Evolutionary conservation across 129 eudicot genomes (phyloP).

Genomic region (Flaveria robusta): DNA sequence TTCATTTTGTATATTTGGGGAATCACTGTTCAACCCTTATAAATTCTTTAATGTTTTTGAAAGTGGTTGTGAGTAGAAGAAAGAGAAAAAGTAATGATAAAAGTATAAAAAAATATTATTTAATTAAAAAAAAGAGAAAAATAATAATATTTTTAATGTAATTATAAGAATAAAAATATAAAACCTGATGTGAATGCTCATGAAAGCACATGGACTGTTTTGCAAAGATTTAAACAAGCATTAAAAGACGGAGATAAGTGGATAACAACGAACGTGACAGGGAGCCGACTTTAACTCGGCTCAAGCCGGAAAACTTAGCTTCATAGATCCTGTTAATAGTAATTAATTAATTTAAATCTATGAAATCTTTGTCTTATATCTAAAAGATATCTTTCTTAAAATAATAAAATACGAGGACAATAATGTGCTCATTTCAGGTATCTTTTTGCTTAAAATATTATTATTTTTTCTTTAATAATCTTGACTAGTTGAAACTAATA

Average conservation of each 20-base stretch:
- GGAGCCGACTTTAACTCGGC: constrained; percentile 35
- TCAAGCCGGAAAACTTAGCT: constrained; percentile 28
- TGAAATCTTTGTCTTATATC: constrained; percentile 43
- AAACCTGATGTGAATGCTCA: too few species aligned
- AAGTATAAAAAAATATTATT: too few species aligned
- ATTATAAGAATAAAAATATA: too few species aligned
- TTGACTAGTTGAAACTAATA: constrained; percentile 19
- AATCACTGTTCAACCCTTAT: too few species aligned
- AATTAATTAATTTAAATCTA: constrained; percentile 24
- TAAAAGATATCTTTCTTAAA: constrained; percentile 28
- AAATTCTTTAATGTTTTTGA: too few species aligned
- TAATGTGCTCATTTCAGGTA: constrained; percentile 23
- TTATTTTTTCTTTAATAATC: neutral
- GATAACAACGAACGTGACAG: constrained; percentile 17
- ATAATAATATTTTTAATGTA: too few species aligned
- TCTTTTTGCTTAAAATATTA: neutral
- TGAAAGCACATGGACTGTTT: neutral
- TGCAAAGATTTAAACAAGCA: constrained; percentile 18
- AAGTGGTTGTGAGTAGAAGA: too few species aligned
- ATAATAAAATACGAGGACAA: constrained; percentile 15
- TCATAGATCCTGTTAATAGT: constrained; percentile 11
- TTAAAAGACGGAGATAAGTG: neutral
- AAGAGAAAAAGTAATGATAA: too few species aligned
- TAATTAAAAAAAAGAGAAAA: too few species aligned
- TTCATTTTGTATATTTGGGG: too few species aligned